Evolutionary conservation across 2,329 filamentous ascomycete species (phyloP).

Genomic region (Tolypocladium paradoxum): DNA sequence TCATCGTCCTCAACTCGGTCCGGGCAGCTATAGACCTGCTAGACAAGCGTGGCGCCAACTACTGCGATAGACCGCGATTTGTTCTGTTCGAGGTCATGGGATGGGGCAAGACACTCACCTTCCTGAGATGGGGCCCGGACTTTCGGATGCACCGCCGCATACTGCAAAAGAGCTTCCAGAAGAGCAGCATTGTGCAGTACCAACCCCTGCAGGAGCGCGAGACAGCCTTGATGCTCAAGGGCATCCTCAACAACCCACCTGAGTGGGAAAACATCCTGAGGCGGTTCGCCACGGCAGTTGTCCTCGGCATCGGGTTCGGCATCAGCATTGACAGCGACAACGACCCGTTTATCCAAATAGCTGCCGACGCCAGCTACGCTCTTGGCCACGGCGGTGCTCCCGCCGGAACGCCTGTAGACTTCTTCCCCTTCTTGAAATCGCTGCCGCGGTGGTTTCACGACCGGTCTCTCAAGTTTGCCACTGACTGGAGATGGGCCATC

Average conservation of each 20-base stretch:
- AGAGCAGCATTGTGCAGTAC: constrained; percentile 23
- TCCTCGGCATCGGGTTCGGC: constrained; percentile 32
- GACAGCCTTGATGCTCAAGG: constrained; percentile 16
- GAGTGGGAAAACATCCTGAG: constrained; percentile 26
- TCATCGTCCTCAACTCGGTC: constrained; percentile 33
- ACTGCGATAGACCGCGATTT: constrained; percentile 33
- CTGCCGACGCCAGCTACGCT: constrained; percentile 18
- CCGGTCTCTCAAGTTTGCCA: constrained; percentile 17
- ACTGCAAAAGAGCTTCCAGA: constrained; percentile 31
- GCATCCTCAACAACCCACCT: constrained; percentile 18
- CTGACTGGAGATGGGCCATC: constrained; percentile 21
- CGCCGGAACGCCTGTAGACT: constrained; percentile 30
- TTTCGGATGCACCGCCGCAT: constrained; percentile 33
- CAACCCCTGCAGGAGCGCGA: constrained; percentile 24
- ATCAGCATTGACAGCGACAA: constrained; percentile 23
- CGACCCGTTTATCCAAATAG: constrained; percentile 30
- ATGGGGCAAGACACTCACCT: constrained; percentile 35
- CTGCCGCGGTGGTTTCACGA: constrained; percentile 28
- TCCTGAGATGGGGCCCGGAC: constrained; percentile 28
- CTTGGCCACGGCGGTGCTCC: constrained; percentile 18
- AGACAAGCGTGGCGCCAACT: constrained; percentile 33
- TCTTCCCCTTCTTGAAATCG: constrained; percentile 32
- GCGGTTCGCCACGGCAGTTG: constrained; percentile 28
- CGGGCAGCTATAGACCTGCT: constrained; percentile 31
- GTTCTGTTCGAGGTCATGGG: constrained; percentile 31